These are phyloP conservation scores for Chenopodium suecicum DNA, from an alignment of 148 eudicot genomes.

Conservation along the genomic window DNA sequence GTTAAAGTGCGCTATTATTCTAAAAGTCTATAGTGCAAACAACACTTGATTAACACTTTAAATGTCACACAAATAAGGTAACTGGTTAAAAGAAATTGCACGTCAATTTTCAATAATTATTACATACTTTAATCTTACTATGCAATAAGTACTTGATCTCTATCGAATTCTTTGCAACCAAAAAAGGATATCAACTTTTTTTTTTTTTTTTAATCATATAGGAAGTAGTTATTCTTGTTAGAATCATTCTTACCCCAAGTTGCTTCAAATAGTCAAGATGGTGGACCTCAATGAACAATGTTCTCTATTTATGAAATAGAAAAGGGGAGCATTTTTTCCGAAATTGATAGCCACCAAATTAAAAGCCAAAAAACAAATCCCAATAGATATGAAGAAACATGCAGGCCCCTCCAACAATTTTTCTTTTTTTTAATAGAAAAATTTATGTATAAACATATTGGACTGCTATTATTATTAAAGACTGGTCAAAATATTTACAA, in stretches of 20 bases:
- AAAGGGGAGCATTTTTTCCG: not conserved
- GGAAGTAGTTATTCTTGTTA: too few species aligned
- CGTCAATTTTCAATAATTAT: too few species aligned
- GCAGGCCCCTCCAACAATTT: not conserved
- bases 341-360: not conserved
- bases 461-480: not conserved
- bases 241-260: not conserved
- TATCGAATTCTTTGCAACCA: not conserved
- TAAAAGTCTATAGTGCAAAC: too few species aligned
- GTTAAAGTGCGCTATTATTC: too few species aligned
- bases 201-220: not conserved
- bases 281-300: not conserved
- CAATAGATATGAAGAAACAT: not conserved
- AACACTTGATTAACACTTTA: too few species aligned
- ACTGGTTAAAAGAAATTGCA: too few species aligned
- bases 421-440: too few species aligned
- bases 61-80: too few species aligned
- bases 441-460: not conserved
- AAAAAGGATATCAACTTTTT: not conserved
- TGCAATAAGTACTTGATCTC: not conserved
- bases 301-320: not conserved
- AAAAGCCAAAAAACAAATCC: conserved; percentile 1
- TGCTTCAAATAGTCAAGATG: not conserved
- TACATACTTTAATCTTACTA: too few species aligned
- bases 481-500: not conserved